Percentiles rank a stretch among this genome's conserved stretches.
Evolutionary conservation across 257 asterid genomes (phyloP).

Genomic region (Nicotiana benthamiana): DNA sequence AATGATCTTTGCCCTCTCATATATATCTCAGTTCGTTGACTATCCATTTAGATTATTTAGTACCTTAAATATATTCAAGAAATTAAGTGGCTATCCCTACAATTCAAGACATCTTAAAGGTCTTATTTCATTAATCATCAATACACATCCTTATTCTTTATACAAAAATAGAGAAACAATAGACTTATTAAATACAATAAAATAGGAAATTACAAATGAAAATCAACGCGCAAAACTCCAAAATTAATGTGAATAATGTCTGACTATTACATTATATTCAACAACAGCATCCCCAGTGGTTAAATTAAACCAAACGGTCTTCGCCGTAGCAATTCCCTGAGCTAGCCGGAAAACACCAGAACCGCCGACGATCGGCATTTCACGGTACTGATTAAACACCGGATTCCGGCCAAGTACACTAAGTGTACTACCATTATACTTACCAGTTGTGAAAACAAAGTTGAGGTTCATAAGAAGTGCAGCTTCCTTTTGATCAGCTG

Average conservation of each 20-base stretch:
- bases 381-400: slow-evolving; percentile 15
- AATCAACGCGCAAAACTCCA: background rate
- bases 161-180: background rate
- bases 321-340: slow-evolving; percentile 23
- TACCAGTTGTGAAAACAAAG: slow-evolving; percentile 24
- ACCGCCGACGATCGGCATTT: slow-evolving; percentile 44
- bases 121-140: background rate
- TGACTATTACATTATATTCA: slow-evolving; percentile 17
- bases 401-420: slow-evolving; percentile 28
- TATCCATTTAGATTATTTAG: too few species aligned
- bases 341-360: slow-evolving; percentile 44
- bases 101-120: too few species aligned
- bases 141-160: background rate
- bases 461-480: slow-evolving; percentile 24
- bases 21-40: too few species aligned
- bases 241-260: slow-evolving; percentile 8
- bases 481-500: slow-evolving; percentile 17
- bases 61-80: too few species aligned
- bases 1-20: too few species aligned
- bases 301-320: slow-evolving; percentile 5
- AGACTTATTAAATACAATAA: background rate
- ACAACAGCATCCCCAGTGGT: background rate
- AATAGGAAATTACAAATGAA: too few species aligned
- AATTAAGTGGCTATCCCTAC: too few species aligned
- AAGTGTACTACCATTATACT: slow-evolving; percentile 41